Evolutionary conservation across 1,284 basidiomycete species (phyloP).

Genomic region (Crocinoboletus sp.): DNA sequence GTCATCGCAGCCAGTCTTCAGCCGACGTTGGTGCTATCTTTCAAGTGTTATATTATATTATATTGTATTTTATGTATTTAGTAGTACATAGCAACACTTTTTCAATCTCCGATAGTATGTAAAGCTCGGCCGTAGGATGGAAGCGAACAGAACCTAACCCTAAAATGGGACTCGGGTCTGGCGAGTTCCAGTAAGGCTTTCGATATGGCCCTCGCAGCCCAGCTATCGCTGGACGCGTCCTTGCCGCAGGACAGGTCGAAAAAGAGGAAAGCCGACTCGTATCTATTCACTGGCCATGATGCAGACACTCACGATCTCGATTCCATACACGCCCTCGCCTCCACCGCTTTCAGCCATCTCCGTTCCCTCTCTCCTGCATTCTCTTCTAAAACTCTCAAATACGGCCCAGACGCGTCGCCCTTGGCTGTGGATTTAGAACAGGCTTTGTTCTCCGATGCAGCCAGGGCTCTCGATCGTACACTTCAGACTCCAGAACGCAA

Average conservation of each 20-base stretch:
- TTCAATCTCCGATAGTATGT: no score
- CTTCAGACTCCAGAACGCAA: constrained; percentile 66
- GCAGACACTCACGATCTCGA: constrained; percentile 84
- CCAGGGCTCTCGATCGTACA: constrained; percentile 80
- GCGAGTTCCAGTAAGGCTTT: no score
- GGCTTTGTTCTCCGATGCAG: constrained; percentile 78
- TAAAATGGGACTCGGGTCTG: no score
- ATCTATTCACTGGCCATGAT: constrained; percentile 83
- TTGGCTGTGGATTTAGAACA: constrained; percentile 58
- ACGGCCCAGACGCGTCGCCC: constrained; percentile 14
- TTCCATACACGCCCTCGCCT: constrained; percentile 79
- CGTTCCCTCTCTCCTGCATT: constrained; percentile 59
- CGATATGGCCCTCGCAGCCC: constrained; percentile 82
- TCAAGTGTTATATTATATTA: no score
- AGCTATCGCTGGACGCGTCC: constrained; percentile 82
- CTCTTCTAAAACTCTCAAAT: constrained; percentile 12
- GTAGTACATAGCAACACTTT: no score
- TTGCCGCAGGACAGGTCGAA: constrained; percentile 66
- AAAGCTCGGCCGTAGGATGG: no score
- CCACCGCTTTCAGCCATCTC: constrained; percentile 81
- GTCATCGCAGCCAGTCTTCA: no score
- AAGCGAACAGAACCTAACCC: no score
- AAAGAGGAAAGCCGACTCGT: constrained; percentile 60
- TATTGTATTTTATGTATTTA: no score
- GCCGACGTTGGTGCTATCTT: no score